Percentiles rank a stretch among this genome's conserved stretches.
These are phyloP conservation scores for Aspergillus melleus DNA, from an alignment of 2,329 filamentous ascomycete species.

Conservation along the genomic window DNA sequence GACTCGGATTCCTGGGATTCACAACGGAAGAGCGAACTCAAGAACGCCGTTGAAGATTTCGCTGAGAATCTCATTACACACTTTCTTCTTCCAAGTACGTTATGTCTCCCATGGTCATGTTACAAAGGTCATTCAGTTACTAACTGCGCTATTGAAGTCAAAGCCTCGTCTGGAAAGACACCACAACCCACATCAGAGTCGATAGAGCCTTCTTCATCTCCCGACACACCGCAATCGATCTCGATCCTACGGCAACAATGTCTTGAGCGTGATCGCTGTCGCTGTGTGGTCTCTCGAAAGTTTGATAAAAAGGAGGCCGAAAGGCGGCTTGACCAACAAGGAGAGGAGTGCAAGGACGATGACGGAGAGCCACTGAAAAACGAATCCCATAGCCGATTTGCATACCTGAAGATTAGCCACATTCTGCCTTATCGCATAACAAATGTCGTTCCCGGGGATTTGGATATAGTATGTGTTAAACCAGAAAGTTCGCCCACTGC, in stretches of 20 bases:
- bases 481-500: background rate
- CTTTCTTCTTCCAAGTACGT: slow-evolving; percentile 19
- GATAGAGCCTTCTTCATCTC: background rate
- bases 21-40: slow-evolving; percentile 1
- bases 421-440: slow-evolving; percentile 24
- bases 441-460: slow-evolving; percentile 15
- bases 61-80: slow-evolving; percentile 18
- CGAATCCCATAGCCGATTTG: slow-evolving; percentile 11
- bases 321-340: slow-evolving; percentile 5
- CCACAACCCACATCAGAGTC: slow-evolving; percentile 17
- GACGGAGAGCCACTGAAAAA: slow-evolving; percentile 17
- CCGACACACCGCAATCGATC: slow-evolving; percentile 2
- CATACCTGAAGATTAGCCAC: slow-evolving; percentile 24
- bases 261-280: slow-evolving; percentile 17
- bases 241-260: slow-evolving; percentile 13
- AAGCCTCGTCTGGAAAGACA: slow-evolving; percentile 17
- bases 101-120: background rate
- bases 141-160: slow-evolving; percentile 14
- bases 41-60: slow-evolving; percentile 15
- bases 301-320: slow-evolving; percentile 9
- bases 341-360: slow-evolving; percentile 20
- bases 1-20: slow-evolving; percentile 8
- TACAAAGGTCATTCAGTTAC: background rate
- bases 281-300: slow-evolving; percentile 18
- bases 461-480: slow-evolving; percentile 6